These are phyloP conservation scores for Fusarium nisikadoi DNA, from an alignment of 2,329 filamentous ascomycete species.

Conservation along the genomic window DNA sequence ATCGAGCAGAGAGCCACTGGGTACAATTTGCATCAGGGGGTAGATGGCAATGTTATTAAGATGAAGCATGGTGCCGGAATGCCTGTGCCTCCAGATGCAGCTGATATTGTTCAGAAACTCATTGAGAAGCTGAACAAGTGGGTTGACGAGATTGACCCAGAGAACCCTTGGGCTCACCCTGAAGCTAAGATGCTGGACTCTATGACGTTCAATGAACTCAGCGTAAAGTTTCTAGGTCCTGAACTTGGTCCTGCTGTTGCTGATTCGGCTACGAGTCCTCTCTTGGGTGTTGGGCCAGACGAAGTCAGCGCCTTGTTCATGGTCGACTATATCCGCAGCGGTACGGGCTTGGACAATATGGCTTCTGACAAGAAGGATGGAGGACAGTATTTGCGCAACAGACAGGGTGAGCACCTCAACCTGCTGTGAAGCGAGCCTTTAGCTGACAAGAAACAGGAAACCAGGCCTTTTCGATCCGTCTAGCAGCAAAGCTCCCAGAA, in stretches of 20 bases:
- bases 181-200: conserved; percentile 22
- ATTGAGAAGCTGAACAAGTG: conserved; percentile 14
- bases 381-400: conserved; percentile 40
- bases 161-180: conserved; percentile 10
- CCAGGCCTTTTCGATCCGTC: conserved; percentile 21
- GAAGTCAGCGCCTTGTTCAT: conserved; percentile 36
- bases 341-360: conserved; percentile 33
- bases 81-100: conserved; percentile 10
- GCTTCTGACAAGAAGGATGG: conserved; percentile 34
- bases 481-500: conserved; percentile 26
- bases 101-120: conserved; percentile 6
- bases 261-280: conserved; percentile 1
- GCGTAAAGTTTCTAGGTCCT: conserved; percentile 3
- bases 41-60: conserved; percentile 12
- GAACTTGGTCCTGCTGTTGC: conserved; percentile 13
- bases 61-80: conserved; percentile 18
- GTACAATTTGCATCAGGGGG: conserved; percentile 8
- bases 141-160: conserved; percentile 8
- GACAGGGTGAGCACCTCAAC: conserved; percentile 21
- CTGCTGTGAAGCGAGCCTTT: no score
- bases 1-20: conserved; percentile 31
- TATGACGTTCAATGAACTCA: conserved; percentile 12
- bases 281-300: conserved; percentile 35
- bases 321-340: conserved; percentile 35
- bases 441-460: conserved; percentile 17